phyloP scores from a whole-genome alignment of 1,284 basidiomycete genomes.

The Ceratobasidium sp. region DNA sequence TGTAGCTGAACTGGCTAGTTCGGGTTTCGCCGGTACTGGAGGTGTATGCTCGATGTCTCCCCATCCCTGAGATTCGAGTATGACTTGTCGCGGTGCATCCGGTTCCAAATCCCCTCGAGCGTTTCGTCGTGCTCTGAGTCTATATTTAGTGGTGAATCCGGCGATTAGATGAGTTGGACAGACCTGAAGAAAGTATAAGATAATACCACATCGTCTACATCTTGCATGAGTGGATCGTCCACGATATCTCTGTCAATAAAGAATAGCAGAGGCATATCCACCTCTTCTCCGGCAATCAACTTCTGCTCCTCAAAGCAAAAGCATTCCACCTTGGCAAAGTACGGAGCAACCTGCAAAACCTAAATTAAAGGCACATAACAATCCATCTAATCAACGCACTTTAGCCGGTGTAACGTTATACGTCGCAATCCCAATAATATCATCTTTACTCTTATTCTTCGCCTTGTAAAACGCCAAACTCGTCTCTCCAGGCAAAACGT shows the following conservation, averaged over 20 bases:
- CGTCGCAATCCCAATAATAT: slow-evolving; percentile 98
- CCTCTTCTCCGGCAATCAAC: slow-evolving; percentile 94
- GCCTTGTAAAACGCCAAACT: slow-evolving; percentile 97
- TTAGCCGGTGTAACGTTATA: slow-evolving; percentile 96
- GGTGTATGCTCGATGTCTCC: slow-evolving; percentile 39
- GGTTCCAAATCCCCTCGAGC: slow-evolving; percentile 85
- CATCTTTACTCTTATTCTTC: slow-evolving; percentile 85
- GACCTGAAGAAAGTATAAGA: slow-evolving; percentile 98
- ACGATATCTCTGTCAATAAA: slow-evolving; percentile 98
- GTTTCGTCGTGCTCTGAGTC: slow-evolving; percentile 81
- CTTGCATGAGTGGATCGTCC: slow-evolving; percentile 89
- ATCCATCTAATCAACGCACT: slow-evolving; percentile 65
- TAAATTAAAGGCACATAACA: slow-evolving; percentile 6
- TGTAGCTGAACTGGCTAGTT: slow-evolving; percentile 6
- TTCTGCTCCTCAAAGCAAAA: slow-evolving; percentile 99
- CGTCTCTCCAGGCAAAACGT: slow-evolving; percentile 95
- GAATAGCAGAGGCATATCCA: slow-evolving; percentile 98
- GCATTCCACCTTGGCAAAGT: slow-evolving; percentile 99
- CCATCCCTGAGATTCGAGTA: slow-evolving; percentile 43
- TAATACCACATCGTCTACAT: slow-evolving; percentile 91
- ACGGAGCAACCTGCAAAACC: slow-evolving; percentile 87
- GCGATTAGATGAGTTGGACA: slow-evolving; percentile 52
- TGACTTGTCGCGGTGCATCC: slow-evolving; percentile 68
- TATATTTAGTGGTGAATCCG: slow-evolving; percentile 33
- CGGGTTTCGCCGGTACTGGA: neutral